Conservation (phyloP, 2,329 filamentous ascomycete species). For the Pseudocercospora vitis region DNA sequence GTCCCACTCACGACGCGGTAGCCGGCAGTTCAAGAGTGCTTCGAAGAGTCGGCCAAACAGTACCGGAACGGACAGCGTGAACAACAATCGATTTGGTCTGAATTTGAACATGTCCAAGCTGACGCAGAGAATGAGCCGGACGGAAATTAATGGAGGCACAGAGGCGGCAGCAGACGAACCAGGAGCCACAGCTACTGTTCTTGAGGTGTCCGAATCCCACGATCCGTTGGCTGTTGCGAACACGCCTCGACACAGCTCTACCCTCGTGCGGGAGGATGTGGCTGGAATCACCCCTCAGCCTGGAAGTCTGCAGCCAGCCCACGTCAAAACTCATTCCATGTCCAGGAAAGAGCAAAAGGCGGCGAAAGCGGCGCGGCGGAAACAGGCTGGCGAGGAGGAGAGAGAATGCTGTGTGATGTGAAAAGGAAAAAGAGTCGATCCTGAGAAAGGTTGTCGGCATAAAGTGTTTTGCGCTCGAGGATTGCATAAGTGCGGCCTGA, state of each 20-base stretch:
- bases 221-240: not conserved
- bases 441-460: slow-evolving; percentile 6
- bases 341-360: slow-evolving; percentile 35
- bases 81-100: slow-evolving; percentile 42
- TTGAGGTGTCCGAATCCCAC: not conserved
- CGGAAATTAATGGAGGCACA: slow-evolving; percentile 11
- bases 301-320: slow-evolving; percentile 9
- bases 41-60: slow-evolving; percentile 46
- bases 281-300: slow-evolving; percentile 10
- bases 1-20: slow-evolving; percentile 32
- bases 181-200: not conserved
- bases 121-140: slow-evolving; percentile 38
- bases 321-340: slow-evolving; percentile 9
- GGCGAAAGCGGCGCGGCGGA: slow-evolving; percentile 30
- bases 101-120: slow-evolving; percentile 44
- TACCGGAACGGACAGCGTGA: slow-evolving; percentile 27
- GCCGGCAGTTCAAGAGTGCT: slow-evolving; percentile 20
- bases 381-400: slow-evolving; percentile 39
- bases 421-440: too few species aligned
- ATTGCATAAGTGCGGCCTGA: not conserved
- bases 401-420: slow-evolving; percentile 50
- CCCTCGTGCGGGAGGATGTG: not conserved
- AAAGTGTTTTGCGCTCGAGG: not conserved
- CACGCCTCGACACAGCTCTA: not conserved
- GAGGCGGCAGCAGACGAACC: slow-evolving; percentile 4